Base-by-base conservation (phyloP, 1,284 basidiomycete species). In the Papiliotrema laurentii region DNA sequence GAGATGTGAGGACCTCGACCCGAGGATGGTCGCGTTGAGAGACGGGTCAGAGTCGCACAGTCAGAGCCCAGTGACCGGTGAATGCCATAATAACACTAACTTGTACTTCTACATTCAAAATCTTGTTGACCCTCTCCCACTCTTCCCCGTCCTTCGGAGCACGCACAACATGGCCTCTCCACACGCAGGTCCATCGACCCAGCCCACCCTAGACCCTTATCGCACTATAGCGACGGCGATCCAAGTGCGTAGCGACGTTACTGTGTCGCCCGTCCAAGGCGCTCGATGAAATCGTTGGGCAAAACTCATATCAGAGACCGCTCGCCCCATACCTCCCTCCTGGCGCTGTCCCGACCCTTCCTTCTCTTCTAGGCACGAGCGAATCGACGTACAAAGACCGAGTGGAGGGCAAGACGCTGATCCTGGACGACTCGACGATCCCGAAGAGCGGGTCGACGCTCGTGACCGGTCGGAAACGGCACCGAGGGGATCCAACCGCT, bases 381-480 rank as follows among this genome's bases (percentile, higher is more conserved):
- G 49, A 50, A 10, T 34, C 33, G 14, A 60, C 60, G 6, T 68
- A 63, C 51, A 45, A 52, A 7, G 37, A 61, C 10, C 55, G 66
- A 24, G 39, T 71, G n/a, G 49, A 49, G 9, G 63, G 61, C 45
- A 71, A 71, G 54, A 64, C 56, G 4, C 47, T 68, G 13, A 49
- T 65, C 7, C 58, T 63, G 21, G 47, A 40, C 22, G 28, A 30
- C 18, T 5, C 5, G 6, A 5, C 14, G 4, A 11, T 25, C 6
- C 11, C 21, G 4, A 25, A 7, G 19, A 22, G 11, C 6, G 6
- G 19, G 5, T 54, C 51, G 10, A 43, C 39, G 4, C 55, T 68
- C 10, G 61, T 69, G 1, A 56, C 35, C 14, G 66, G 68, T 0
- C 56, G 56, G 14, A 68, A 68, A 49, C 38, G 54, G 45, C 61